phyloP scores from a whole-genome alignment of 371 early-diverging fungal species.

The Dinochytrium kinnereticum region DNA sequence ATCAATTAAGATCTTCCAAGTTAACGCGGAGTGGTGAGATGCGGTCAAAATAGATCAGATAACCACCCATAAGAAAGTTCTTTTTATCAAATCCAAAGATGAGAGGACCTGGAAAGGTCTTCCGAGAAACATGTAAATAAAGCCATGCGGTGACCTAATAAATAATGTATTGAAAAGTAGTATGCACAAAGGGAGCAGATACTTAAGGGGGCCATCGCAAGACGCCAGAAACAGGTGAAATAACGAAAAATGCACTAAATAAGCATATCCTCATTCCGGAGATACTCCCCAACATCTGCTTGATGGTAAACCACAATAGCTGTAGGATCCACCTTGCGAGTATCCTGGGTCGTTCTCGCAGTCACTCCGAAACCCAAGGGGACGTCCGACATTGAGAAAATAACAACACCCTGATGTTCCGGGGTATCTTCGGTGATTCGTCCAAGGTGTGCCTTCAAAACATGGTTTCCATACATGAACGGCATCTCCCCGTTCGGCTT shows the following conservation, averaged over 20 bases:
- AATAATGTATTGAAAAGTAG: neutral
- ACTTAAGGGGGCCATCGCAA: neutral
- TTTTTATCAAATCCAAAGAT: too few relatives aligned
- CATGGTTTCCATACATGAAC: constrained; percentile 98
- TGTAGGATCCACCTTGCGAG: constrained; percentile 92
- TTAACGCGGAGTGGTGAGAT: too few relatives aligned
- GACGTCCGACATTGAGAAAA: constrained; percentile 92
- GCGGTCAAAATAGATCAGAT: too few relatives aligned
- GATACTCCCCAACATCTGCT: constrained; percentile 99
- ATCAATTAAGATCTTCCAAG: too few relatives aligned
- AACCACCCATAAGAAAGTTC: too few relatives aligned
- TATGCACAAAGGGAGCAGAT: neutral
- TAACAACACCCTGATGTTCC: constrained; percentile 96
- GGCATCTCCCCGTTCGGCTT: constrained; percentile 99
- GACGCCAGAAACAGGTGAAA: neutral
- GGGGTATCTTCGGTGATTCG: constrained; percentile 97
- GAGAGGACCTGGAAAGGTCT: too few relatives aligned
- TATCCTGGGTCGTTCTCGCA: constrained; percentile 89
- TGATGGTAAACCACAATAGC: constrained; percentile 97
- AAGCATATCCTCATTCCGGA: constrained; percentile 91
- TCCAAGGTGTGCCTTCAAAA: constrained; percentile 97
- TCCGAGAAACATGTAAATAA: too few relatives aligned
- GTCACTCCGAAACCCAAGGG: constrained; percentile 99
- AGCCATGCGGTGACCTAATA: neutral
- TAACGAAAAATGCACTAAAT: constrained; percentile 42